These are phyloP conservation scores for Pholiota conissans DNA, from an alignment of 768 basidiomycete genomes.

Conservation along the genomic window DNA sequence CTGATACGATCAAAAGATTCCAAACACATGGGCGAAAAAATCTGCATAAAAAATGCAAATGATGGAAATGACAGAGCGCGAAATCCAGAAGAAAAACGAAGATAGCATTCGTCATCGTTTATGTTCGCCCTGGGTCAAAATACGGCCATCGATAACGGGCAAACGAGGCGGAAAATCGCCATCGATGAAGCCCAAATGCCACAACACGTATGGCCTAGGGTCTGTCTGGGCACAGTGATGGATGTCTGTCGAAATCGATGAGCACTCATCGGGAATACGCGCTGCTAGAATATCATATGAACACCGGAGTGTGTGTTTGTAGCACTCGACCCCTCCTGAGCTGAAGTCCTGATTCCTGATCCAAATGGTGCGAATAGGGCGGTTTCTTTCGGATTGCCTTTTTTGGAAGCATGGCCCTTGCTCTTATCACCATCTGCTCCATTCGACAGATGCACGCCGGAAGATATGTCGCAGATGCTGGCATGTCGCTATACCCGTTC, in stretches of 20 bases:
- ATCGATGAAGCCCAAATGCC: not conserved
- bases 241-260: not conserved
- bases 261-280: not conserved
- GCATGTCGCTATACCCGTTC: not conserved
- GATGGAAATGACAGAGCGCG: not conserved
- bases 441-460: not conserved
- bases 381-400: constrained; percentile 1
- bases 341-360: constrained; percentile 1
- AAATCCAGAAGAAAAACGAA: not conserved
- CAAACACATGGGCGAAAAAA: not conserved
- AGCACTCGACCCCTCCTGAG: not conserved
- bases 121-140: not conserved
- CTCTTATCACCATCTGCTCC: not conserved
- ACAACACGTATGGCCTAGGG: not conserved
- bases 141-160: not conserved
- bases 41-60: not conserved
- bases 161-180: not conserved
- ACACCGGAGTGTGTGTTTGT: not conserved
- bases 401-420: not conserved
- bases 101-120: not conserved
- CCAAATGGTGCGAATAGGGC: not conserved
- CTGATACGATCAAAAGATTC: not conserved
- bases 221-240: not conserved
- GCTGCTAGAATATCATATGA: not conserved
- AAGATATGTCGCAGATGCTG: not conserved